Conservation (phyloP, 371 early-diverging fungal species). For the Zancudomyces culisetae region DNA sequence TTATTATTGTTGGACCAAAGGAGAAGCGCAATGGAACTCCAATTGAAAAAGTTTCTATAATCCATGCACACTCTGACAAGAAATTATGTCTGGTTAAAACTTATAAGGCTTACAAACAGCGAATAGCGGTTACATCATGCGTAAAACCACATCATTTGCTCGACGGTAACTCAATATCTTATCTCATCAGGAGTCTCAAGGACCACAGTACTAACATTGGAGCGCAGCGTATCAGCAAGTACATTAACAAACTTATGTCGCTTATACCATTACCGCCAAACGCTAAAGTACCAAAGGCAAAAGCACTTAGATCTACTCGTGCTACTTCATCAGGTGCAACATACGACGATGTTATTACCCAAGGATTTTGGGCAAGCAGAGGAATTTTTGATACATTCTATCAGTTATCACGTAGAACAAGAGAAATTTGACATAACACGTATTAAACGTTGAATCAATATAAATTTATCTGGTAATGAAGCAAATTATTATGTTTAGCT, state of each 20-base stretch:
- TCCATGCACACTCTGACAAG: background rate
- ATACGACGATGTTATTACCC: slow-evolving; percentile 9
- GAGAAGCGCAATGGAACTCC: slow-evolving; percentile 4
- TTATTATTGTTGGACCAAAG: slow-evolving; percentile 7
- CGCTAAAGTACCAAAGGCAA: slow-evolving; percentile 5
- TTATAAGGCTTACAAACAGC: slow-evolving; percentile 2
- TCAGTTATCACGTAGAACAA: background rate
- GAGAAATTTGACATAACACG: slow-evolving; percentile 1
- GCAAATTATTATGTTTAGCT: background rate
- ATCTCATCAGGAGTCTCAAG: slow-evolving; percentile 1
- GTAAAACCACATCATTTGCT: background rate
- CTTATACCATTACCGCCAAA: slow-evolving; percentile 1
- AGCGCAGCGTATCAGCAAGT: background rate
- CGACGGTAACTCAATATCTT: background rate
- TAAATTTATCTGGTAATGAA: background rate
- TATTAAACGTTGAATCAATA: background rate
- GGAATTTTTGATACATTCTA: slow-evolving; percentile 7
- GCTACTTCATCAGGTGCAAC: slow-evolving; percentile 7
- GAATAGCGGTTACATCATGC: slow-evolving; percentile 5
- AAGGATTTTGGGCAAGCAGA: slow-evolving; percentile 10
- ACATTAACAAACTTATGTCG: background rate
- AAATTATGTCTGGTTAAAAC: slow-evolving; percentile 6
- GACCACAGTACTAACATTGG: slow-evolving; percentile 3
- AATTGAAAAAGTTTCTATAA: slow-evolving; percentile 1
- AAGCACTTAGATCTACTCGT: slow-evolving; percentile 9